Evolutionary conservation across 139 green algal genomes (phyloP).

Genomic region (Ettlia oleoabundans): DNA sequence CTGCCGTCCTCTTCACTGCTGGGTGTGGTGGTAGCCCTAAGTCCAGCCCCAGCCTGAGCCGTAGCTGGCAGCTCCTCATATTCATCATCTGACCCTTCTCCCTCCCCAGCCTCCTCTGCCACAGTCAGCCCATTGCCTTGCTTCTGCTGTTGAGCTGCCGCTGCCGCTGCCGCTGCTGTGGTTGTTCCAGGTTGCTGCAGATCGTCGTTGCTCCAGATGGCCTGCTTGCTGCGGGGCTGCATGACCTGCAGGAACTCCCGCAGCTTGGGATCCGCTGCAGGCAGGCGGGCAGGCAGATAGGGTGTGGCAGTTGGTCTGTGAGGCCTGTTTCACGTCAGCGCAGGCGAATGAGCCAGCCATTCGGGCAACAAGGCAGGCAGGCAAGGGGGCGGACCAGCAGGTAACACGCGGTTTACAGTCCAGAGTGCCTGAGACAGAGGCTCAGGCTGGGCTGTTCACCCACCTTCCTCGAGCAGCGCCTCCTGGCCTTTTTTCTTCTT

Average conservation of each 20-base stretch:
- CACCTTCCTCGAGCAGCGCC: neutral
- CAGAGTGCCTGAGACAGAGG: no score
- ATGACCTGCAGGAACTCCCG: constrained; percentile 94
- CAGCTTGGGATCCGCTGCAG: constrained; percentile 78
- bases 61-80: constrained; percentile 45
- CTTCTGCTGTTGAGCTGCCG: neutral
- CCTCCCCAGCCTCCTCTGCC: constrained; percentile 21
- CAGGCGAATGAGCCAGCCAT: no score
- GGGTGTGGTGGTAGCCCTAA: neutral
- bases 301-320: neutral
- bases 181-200: neutral
- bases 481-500: constrained; percentile 40
- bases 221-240: constrained; percentile 73
- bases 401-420: no score
- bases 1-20: constrained; percentile 20
- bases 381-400: no score
- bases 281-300: neutral
- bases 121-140: no score
- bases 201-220: constrained; percentile 93
- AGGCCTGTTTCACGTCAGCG: neutral
- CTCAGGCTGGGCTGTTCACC: no score
- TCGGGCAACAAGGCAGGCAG: neutral
- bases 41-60: constrained; percentile 1
- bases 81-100: constrained; percentile 42
- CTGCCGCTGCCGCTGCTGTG: neutral